Evolutionary conservation across 2,329 filamentous ascomycete species (phyloP).

Genomic region (Xylaria sp.): DNA sequence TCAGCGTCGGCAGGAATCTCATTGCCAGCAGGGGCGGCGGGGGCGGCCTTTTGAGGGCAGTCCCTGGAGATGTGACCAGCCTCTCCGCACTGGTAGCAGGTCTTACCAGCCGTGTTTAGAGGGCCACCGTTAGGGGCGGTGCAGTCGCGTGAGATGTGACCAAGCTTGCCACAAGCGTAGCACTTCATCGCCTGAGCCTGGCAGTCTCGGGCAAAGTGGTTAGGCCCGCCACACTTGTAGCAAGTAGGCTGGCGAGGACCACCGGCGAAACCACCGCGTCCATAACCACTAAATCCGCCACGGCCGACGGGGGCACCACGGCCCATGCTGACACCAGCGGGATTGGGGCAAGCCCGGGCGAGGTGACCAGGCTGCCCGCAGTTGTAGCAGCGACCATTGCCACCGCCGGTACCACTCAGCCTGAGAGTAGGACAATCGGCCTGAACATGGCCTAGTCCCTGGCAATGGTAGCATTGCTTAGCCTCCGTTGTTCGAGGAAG

Average conservation of each 20-base stretch:
- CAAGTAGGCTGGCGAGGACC: conserved; percentile 75
- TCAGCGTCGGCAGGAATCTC: conserved; percentile 53
- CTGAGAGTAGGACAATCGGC: conserved; percentile 98
- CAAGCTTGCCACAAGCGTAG: conserved; percentile 95
- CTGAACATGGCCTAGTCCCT: conserved; percentile 97
- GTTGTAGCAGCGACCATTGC: conserved; percentile 93
- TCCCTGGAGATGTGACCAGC: conserved; percentile 96
- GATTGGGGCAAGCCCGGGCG: conserved; percentile 88
- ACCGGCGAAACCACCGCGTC: conserved; percentile 79
- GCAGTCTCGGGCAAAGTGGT: conserved; percentile 98
- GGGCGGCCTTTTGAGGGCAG: conserved; percentile 76
- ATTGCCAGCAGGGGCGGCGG: conserved; percentile 34
- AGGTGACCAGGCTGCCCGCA: conserved; percentile 94
- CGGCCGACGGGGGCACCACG: conserved; percentile 75
- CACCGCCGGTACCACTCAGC: conserved; percentile 81
- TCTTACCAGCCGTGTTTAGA: conserved; percentile 95
- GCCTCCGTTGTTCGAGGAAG: conserved; percentile 96
- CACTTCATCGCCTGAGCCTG: conserved; percentile 99
- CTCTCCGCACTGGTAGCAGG: conserved; percentile 97
- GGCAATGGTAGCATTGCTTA: conserved; percentile 99
- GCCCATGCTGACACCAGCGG: conserved; percentile 69
- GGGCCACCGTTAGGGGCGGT: conserved; percentile 96
- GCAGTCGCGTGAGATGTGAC: conserved; percentile 93
- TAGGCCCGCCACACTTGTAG: conserved; percentile 85
- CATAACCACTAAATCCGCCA: conserved; percentile 71